Base-by-base conservation (phyloP, 208 protist species). In the Acanthamoeba polyphaga region DNA sequence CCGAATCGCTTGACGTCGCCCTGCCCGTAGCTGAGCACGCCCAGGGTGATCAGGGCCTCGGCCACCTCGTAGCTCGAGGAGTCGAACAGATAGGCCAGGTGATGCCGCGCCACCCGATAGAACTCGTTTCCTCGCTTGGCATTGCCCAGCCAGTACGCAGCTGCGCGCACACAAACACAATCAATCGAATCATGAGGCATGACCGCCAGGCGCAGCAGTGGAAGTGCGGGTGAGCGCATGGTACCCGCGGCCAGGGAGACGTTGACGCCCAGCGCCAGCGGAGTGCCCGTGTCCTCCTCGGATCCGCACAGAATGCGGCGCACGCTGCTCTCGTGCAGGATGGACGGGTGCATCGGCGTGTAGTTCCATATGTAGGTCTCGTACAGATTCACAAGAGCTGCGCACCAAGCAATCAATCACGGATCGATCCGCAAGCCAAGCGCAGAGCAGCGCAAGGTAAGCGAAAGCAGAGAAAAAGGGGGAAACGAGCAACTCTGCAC, bases 51-150 rank as follows among this genome's bases (percentile, higher is more conserved):
- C 15, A 92, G 87, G 34, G 87, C 87, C 46, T 92, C 87, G 46
- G 87, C 87, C 19, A 92, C 87, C 22, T 70, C 87, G 46, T 92
- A 92, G 49, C 34, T 78, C 7, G 87, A 78, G 10, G 60, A 76
- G 22, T 92, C 87, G 17, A 92, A 92, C n/a, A 92, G 87, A 15
- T 76, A 92, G 53, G 58, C 87, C 53, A 92, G 46, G 62, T 92
- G 87, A 24, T 70, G 66, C 66, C 87, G 58, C 27, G 87, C 87
- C 43, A 78, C 62, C 19, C 38, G 32, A 43, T 92, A 92, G 29
- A 92, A 92, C 15, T 92, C 87, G 49, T 92, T 92, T 8, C 64
- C 87, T n/a, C 66, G 32, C 87, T 92, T 78, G 12, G 19, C n/a
- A 34, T 92, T 58, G 6, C 87, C 87, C 34, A 92, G 46, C 60